Conservation (phyloP, 495 filamentous ascomycete species). For the Penicillium chermesinum region DNA sequence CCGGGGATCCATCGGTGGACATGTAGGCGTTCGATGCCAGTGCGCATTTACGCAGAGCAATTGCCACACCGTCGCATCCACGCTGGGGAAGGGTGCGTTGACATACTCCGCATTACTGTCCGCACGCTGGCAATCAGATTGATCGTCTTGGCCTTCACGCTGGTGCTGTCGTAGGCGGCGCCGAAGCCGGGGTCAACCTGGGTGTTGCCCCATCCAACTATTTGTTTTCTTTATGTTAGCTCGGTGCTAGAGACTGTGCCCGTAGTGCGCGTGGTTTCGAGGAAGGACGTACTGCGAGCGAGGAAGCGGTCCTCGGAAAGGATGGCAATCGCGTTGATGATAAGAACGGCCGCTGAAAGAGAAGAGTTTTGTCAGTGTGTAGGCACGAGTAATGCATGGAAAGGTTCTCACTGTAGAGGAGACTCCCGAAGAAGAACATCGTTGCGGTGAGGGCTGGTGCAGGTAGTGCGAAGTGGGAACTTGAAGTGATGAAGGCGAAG, state of each 20-base stretch:
- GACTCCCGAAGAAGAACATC: slow-evolving; percentile 66
- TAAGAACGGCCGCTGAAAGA: slow-evolving; percentile 71
- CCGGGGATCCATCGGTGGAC: too few species aligned
- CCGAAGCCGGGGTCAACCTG: slow-evolving; percentile 71
- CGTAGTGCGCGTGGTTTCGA: neutral
- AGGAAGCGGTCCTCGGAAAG: slow-evolving; percentile 97
- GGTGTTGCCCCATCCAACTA: slow-evolving; percentile 76
- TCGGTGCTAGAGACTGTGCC: neutral
- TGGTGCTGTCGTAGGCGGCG: slow-evolving; percentile 60
- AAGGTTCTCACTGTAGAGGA: slow-evolving; percentile 58
- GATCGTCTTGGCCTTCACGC: slow-evolving; percentile 80
- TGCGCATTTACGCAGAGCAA: too few species aligned
- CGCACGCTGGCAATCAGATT: slow-evolving; percentile 87
- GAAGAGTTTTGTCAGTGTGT: slow-evolving; percentile 9
- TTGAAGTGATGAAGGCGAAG: slow-evolving; percentile 12
- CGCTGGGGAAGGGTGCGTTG: too few species aligned
- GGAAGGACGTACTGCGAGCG: slow-evolving; percentile 68
- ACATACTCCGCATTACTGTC: slow-evolving; percentile 92
- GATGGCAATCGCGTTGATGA: slow-evolving; percentile 91
- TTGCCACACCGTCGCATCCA: too few species aligned
- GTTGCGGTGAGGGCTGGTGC: slow-evolving; percentile 36
- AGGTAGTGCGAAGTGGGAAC: slow-evolving; percentile 10
- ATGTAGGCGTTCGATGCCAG: too few species aligned
- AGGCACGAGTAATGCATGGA: neutral
- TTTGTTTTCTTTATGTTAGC: neutral